Conservation (phyloP, 225 moss, liverwort and hornwort species). For the Straminergon stramineum region DNA sequence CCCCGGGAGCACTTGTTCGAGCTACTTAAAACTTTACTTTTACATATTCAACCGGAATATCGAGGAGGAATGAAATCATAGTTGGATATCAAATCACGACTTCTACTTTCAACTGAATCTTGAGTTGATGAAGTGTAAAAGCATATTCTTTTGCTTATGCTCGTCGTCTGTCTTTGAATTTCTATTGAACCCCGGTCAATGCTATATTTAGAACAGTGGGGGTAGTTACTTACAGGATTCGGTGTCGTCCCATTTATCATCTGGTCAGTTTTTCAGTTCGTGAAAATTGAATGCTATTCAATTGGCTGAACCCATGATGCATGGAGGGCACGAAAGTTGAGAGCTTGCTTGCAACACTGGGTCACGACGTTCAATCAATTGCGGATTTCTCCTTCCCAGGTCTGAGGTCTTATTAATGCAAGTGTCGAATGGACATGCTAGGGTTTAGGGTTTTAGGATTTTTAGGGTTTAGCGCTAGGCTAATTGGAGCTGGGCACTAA, state of each 20-base stretch:
- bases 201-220: background rate
- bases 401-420: background rate
- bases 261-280: background rate
- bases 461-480: background rate
- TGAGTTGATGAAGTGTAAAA: background rate
- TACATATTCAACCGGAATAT: background rate
- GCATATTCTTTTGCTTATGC: background rate
- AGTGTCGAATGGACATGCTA: background rate
- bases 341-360: background rate
- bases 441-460: background rate
- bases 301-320: background rate
- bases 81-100: background rate
- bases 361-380: background rate
- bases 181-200: background rate
- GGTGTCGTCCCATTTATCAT: background rate
- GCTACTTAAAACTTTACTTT: fast-evolving
- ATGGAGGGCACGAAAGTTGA: background rate
- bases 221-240: background rate
- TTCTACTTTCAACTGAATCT: background rate
- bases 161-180: background rate
- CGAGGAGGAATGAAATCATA: background rate
- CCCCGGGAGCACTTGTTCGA: background rate
- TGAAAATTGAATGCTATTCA: background rate
- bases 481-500: background rate
- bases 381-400: background rate